Percentiles rank a stretch among this genome's conserved stretches.
Conservation (phyloP, 2,329 filamentous ascomycete genomes). For the Pestalotiopsis sp. region DNA sequence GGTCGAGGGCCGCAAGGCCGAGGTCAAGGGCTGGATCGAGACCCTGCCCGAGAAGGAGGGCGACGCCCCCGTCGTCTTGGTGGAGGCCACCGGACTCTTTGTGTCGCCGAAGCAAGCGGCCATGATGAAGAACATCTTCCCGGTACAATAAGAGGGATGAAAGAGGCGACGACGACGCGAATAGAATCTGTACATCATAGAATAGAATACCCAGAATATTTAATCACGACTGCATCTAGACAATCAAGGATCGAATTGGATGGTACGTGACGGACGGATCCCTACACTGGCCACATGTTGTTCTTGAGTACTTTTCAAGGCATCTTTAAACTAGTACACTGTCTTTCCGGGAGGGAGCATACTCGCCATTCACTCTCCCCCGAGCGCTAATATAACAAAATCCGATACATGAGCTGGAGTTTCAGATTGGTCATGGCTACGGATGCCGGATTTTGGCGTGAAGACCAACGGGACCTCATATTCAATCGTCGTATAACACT, state of each 20-base stretch:
- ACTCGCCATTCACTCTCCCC: no score
- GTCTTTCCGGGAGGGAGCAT: no score
- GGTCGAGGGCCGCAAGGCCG: conserved; percentile 91
- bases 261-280: no score
- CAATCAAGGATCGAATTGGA: background rate
- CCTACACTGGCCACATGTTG: no score
- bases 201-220: background rate
- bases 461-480: no score
- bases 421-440: no score
- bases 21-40: conserved; percentile 88
- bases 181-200: background rate
- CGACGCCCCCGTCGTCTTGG: conserved; percentile 68
- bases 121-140: conserved; percentile 40
- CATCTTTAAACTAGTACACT: no score
- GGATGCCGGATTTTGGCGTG: no score
- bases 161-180: background rate
- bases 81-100: conserved; percentile 84
- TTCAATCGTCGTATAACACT: no score
- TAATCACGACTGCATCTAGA: background rate
- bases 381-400: no score
- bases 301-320: no score
- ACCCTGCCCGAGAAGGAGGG: conserved; percentile 64
- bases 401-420: no score
- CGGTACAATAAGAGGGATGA: conserved; percentile 13
- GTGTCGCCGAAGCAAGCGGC: conserved; percentile 84